Base-by-base conservation (phyloP, 805 yeast genomes). In the Spathaspora arborariae region DNA sequence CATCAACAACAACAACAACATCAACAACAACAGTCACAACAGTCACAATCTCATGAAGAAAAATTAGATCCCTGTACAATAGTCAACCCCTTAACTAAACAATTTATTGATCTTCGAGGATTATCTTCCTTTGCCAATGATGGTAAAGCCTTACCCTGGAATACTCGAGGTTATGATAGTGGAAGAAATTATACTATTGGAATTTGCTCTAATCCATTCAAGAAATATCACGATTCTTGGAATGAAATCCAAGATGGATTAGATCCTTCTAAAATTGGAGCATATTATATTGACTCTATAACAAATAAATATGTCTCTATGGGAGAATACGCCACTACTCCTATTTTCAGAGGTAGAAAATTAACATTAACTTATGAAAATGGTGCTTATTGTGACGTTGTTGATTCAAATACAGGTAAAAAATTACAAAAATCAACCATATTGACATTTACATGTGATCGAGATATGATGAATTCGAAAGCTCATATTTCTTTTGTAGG, bases 381-480 rank as follows among this genome's bases (percentile, higher is more conserved):
- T 57, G 96, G 96, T 2, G 79, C 82, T 38, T 70, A 63, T 56
- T 81, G 90, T 65, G 63, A 62, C 35, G 61, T 62, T 20, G 48
- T 68, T 4, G 72, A 75, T 48, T 50, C 54, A 5, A 56, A 53
- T 34, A 60, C 65, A 4, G 84, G 85, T 0, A 64, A 73, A 42
- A 75, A 71, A 33, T 49, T 77, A 41, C 70, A 80, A 42, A 84
- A 78, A 56, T 80, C 90, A 2, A 78, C 95, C 0, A 62, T 87
- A 2, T 59, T 89, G 41, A 76, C 87, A 19, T 86, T 89, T 53
- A 76, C 83, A 11, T 89, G 97, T 64, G 96, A 88, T 63, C 74
- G 87, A 50, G 92, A 85, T 43, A 79, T 85, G 57, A 63, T 78
- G 59, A 13, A 30, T 15, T 65, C 79, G 5, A 79, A 79, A 50